Percentiles rank a stretch among this genome's conserved stretches.
Conservation (phyloP, 495 filamentous ascomycete genomes). For the Bacidia rubella region DNA sequence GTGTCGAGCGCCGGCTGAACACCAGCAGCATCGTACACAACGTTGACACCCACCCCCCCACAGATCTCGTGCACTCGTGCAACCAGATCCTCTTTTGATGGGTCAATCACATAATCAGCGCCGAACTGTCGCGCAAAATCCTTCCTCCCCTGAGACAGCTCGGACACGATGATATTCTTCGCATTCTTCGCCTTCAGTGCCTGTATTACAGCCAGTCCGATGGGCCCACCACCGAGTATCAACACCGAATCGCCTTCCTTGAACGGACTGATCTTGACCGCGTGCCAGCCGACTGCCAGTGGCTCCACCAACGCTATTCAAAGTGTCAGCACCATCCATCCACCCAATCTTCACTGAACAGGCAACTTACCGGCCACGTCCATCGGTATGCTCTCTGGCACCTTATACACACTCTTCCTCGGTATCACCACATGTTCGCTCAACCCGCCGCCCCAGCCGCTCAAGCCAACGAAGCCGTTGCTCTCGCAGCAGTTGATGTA, state of each 20-base stretch:
- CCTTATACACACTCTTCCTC: slow-evolving; percentile 26
- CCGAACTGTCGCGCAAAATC: slow-evolving; percentile 38
- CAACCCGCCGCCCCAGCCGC: slow-evolving; percentile 45
- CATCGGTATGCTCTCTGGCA: slow-evolving; percentile 36
- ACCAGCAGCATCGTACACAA: slow-evolving; percentile 46
- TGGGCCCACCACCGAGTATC: slow-evolving; percentile 48
- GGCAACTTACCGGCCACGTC: slow-evolving; percentile 36
- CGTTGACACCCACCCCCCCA: slow-evolving; percentile 35
- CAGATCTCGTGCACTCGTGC: slow-evolving; percentile 32
- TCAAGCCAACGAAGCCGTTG: slow-evolving; percentile 47
- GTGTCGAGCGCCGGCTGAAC: slow-evolving; percentile 37
- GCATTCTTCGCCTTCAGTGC: slow-evolving; percentile 36
- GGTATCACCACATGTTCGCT: slow-evolving; percentile 42
- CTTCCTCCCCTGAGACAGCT: slow-evolving; percentile 36
- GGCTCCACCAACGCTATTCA: slow-evolving; percentile 43
- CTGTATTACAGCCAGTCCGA: slow-evolving; percentile 49
- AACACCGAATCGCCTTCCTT: slow-evolving; percentile 36
- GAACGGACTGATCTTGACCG: slow-evolving; percentile 40
- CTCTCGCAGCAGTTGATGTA: slow-evolving; percentile 43
- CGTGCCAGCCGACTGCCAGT: slow-evolving; percentile 52
- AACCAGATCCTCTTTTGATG: slow-evolving; percentile 37
- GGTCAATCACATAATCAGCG: slow-evolving; percentile 42
- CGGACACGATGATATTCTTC: slow-evolving; percentile 42
- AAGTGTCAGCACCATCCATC: neutral
- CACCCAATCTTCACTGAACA: neutral